These are phyloP conservation scores for Apiospora rasikravindrae DNA, from an alignment of 2,329 filamentous ascomycete species.

Conservation along the genomic window DNA sequence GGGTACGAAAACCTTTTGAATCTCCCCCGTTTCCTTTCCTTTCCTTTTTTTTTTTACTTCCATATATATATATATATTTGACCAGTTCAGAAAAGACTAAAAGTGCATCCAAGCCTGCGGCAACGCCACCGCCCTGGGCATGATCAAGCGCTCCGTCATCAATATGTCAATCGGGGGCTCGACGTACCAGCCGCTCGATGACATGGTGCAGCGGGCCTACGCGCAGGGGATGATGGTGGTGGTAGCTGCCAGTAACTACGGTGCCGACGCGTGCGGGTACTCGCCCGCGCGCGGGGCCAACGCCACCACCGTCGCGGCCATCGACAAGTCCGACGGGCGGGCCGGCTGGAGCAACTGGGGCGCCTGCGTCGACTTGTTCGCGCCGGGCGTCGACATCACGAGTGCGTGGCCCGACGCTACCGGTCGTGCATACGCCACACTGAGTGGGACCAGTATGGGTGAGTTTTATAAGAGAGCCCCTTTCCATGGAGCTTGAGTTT, in stretches of 20 bases:
- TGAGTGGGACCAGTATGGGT: constrained; percentile 36
- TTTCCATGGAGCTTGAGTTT: background rate
- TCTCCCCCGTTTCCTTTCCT: background rate
- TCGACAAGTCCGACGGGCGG: constrained; percentile 30
- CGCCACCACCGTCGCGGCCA: constrained; percentile 35
- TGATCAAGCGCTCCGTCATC: constrained; percentile 33
- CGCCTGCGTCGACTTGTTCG: constrained; percentile 34
- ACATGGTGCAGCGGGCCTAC: constrained; percentile 29
- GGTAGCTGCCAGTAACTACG: constrained; percentile 35
- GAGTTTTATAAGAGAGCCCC: background rate
- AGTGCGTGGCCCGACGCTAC: constrained; percentile 31
- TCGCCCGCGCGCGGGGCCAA: constrained; percentile 32
- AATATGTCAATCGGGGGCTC: constrained; percentile 35
- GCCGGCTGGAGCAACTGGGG: constrained; percentile 34
- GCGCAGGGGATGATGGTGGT: constrained; percentile 34
- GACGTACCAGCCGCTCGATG: constrained; percentile 28
- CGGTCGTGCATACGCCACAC: constrained; percentile 23
- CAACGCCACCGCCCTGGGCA: constrained; percentile 30
- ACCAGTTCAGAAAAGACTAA: background rate
- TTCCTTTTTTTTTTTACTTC: background rate
- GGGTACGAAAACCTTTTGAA: constrained; percentile 29
- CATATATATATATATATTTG: too few species aligned
- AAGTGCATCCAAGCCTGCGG: constrained; percentile 29
- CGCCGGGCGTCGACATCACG: constrained; percentile 32
- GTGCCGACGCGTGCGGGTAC: constrained; percentile 30